Evolutionary conservation across 768 basidiomycete species (phyloP).

Genomic region (Agaricus blazei): DNA sequence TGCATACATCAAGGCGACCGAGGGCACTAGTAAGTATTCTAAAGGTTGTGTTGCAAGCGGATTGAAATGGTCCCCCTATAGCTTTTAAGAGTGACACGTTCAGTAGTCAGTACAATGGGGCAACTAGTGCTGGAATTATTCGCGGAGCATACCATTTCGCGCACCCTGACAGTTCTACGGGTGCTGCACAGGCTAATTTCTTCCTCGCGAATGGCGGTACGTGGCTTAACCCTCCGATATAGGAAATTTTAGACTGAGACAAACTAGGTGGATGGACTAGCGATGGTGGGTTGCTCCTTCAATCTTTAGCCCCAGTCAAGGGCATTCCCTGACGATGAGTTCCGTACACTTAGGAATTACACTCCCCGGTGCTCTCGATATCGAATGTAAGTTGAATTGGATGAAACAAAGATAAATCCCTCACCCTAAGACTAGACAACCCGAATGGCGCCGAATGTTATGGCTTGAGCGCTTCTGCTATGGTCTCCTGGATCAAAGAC

Average conservation of each 20-base stretch:
- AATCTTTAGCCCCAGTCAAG: neutral
- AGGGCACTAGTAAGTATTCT: conserved; percentile 41
- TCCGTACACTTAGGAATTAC: conserved; percentile 24
- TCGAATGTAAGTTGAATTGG: conserved; percentile 41
- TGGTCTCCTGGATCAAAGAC: conserved; percentile 59
- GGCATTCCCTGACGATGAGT: neutral
- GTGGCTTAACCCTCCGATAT: neutral
- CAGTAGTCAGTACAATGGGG: conserved; percentile 47
- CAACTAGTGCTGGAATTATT: conserved; percentile 50
- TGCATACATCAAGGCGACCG: conserved; percentile 65
- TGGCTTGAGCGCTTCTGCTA: conserved; percentile 42
- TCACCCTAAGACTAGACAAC: conserved; percentile 33
- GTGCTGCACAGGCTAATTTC: conserved; percentile 54
- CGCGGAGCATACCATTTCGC: conserved; percentile 62
- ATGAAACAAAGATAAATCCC: neutral
- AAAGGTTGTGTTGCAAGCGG: neutral
- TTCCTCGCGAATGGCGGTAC: conserved; percentile 55
- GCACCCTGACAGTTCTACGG: conserved; percentile 45
- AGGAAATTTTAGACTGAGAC: neutral
- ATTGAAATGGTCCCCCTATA: neutral
- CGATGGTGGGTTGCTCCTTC: conserved; percentile 26
- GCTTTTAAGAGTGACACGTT: conserved; percentile 28
- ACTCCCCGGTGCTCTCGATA: conserved; percentile 59
- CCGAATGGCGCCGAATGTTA: conserved; percentile 51
- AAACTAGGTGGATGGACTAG: conserved; percentile 38